Evolutionary conservation across 768 basidiomycete species (phyloP).

Genomic region (Tricholoma hemisulphureum): DNA sequence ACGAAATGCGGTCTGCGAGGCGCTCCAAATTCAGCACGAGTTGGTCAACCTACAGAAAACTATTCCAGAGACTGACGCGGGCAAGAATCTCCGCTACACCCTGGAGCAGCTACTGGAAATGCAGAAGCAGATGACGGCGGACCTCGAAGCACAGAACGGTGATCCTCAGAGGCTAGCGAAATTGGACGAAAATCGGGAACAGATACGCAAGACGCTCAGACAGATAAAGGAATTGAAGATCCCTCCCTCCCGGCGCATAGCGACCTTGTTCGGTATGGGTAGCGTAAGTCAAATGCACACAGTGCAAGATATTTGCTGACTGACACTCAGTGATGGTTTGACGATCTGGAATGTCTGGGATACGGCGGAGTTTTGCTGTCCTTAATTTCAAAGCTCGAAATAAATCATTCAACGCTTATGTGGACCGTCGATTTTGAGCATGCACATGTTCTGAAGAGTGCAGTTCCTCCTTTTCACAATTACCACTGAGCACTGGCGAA

Average conservation of each 20-base stretch:
- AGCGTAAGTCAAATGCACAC: no score
- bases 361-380: no score
- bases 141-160: not conserved
- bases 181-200: not conserved
- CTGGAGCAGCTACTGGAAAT: constrained; percentile 2
- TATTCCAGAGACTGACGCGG: constrained; percentile 5
- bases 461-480: no score
- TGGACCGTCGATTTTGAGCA: no score
- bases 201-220: not conserved
- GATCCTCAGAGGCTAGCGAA: not conserved
- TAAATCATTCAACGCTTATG: no score
- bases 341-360: no score
- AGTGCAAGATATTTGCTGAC: no score
- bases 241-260: not conserved
- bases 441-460: no score
- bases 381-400: no score
- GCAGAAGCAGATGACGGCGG: not conserved
- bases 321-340: no score
- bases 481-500: no score
- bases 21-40: constrained; percentile 18
- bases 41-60: constrained; percentile 8
- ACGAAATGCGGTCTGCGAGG: no score
- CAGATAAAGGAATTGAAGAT: not conserved
- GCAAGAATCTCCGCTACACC: not conserved
- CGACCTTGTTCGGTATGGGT: not conserved